phyloP scores from a whole-genome alignment of 2,329 filamentous ascomycete species.

The Aspergillus sp. region DNA sequence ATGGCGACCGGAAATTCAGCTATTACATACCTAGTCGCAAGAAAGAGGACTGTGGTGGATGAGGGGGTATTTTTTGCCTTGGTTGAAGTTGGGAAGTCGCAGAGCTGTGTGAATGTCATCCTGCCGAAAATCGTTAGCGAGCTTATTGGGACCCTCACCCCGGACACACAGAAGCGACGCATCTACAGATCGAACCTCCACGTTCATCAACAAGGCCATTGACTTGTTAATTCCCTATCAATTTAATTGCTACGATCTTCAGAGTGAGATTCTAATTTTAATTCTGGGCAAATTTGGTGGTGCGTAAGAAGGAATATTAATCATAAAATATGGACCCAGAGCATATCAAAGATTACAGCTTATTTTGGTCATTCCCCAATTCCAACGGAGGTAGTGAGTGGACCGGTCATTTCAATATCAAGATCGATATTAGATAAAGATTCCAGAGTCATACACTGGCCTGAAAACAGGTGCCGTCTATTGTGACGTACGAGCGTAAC shows the following conservation, averaged over 20 bases:
- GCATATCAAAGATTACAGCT: not conserved
- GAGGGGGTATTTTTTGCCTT: slow-evolving; percentile 39
- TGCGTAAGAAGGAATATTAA: not conserved
- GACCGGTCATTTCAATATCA: slow-evolving; percentile 15
- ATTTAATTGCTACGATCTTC: not conserved
- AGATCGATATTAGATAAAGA: slow-evolving; percentile 1
- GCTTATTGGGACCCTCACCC: slow-evolving; percentile 33
- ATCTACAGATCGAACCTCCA: slow-evolving; percentile 1
- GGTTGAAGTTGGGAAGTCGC: slow-evolving; percentile 34
- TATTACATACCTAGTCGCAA: slow-evolving; percentile 36
- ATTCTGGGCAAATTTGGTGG: not conserved
- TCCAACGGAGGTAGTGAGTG: slow-evolving; percentile 10
- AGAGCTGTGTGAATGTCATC: slow-evolving; percentile 41
- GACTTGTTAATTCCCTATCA: not conserved
- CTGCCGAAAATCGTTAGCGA: slow-evolving; percentile 47
- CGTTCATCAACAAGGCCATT: not conserved
- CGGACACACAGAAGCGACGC: slow-evolving; percentile 33
- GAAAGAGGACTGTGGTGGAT: slow-evolving; percentile 36
- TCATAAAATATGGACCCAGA: not conserved
- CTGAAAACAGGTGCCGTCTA: slow-evolving; percentile 9
- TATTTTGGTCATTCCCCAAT: slow-evolving; percentile 12
- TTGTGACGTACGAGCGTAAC: slow-evolving; percentile 22
- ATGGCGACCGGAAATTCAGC: slow-evolving; percentile 19
- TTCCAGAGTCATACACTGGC: slow-evolving; percentile 16
- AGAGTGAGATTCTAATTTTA: not conserved